phyloP scores from a whole-genome alignment of 2,329 filamentous ascomycete genomes.

The Malbranchea zuffiana region DNA sequence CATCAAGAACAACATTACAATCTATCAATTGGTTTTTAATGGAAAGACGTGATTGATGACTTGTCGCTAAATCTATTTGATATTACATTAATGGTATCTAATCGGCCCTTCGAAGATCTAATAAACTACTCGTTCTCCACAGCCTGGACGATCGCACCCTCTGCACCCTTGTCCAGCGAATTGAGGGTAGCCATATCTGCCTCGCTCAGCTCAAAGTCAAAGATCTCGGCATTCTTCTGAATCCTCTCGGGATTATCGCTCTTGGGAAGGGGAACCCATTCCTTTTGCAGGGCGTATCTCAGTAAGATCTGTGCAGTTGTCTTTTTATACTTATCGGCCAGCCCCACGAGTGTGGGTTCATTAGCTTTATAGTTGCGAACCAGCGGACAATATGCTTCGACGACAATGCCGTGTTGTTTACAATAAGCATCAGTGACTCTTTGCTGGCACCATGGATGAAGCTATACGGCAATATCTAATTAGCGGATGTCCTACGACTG shows the following conservation, averaged over 20 bases:
- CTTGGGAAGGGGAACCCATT: conserved; percentile 62
- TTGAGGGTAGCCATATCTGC: conserved; percentile 49
- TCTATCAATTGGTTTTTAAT: conserved; percentile 88
- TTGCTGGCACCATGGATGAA: conserved; percentile 64
- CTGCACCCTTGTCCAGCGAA: conserved; percentile 39
- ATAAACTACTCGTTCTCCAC: conserved; percentile 31
- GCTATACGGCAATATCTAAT: conserved; percentile 31
- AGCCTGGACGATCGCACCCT: conserved; percentile 39
- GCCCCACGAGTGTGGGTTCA: conserved; percentile 51
- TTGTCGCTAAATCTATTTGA: neutral
- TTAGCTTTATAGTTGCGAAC: conserved; percentile 61
- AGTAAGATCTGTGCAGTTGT: conserved; percentile 66
- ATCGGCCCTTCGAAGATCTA: no score
- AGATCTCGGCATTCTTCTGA: conserved; percentile 53
- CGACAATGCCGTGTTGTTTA: conserved; percentile 39
- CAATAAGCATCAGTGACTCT: conserved; percentile 48
- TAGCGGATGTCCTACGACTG: conserved; percentile 8
- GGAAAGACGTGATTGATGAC: conserved; percentile 30
- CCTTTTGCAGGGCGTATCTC: conserved; percentile 73
- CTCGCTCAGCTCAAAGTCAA: conserved; percentile 46
- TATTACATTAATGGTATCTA: no score
- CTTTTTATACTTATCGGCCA: conserved; percentile 63
- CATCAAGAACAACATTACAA: conserved; percentile 73
- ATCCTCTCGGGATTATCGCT: conserved; percentile 59
- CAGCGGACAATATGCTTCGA: conserved; percentile 45